phyloP scores from a whole-genome alignment of 1,284 basidiomycete species.

The Apiotrichum laibachii region DNA sequence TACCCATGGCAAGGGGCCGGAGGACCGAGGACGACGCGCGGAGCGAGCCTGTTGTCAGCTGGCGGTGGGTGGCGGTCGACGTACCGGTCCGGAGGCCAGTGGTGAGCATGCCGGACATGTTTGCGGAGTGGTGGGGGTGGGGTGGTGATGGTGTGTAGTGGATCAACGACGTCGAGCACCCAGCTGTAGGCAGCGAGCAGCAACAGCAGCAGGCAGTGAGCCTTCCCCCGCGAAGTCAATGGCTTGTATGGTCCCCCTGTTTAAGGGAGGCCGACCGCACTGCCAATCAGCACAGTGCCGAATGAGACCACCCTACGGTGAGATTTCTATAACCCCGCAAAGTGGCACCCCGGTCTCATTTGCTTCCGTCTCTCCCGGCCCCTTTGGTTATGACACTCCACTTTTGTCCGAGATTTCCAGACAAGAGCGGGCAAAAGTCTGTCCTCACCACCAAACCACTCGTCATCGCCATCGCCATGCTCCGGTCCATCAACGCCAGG shows the following conservation, averaged over 20 bases:
- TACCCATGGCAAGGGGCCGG: conserved; percentile 32
- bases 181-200: neutral
- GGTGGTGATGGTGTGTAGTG: conserved; percentile 5
- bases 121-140: neutral
- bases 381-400: neutral
- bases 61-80: neutral
- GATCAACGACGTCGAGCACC: conserved; percentile 1
- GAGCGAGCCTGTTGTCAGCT: conserved; percentile 11
- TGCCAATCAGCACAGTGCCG: too few relatives aligned
- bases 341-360: conserved; percentile 3
- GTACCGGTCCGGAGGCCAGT: conserved; percentile 38
- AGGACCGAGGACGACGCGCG: conserved; percentile 37
- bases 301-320: too few relatives aligned
- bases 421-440: neutral
- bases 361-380: neutral
- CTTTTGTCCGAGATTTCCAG: conserved; percentile 1
- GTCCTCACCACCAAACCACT: neutral
- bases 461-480: conserved; percentile 10
- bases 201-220: neutral
- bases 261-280: neutral
- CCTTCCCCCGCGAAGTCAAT: neutral
- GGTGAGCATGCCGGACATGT: conserved; percentile 35
- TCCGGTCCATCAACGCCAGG: conserved; percentile 19
- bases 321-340: neutral
- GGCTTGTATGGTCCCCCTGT: neutral